Base-by-base conservation (phyloP, 768 basidiomycete species). In the Agrocybe pediades region DNA sequence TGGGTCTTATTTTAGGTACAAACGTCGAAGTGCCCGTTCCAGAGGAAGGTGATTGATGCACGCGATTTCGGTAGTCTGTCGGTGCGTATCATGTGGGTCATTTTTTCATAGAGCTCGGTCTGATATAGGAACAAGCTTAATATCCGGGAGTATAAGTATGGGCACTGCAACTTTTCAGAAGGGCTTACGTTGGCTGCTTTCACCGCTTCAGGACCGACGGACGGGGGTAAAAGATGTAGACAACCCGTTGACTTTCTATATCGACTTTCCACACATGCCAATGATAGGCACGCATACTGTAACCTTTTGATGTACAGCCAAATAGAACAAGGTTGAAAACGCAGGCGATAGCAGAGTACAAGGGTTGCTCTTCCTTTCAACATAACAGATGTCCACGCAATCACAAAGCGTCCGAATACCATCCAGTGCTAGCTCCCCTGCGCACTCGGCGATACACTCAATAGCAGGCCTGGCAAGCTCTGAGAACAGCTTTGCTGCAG, bases 401-500 rank as follows among this genome's bases (percentile, higher is more conserved):
- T 57, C 61, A 24, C 58, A 64, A 33, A 60, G 57, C 53, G 50
- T 56, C 45, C 56, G 58, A 24, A 41, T 57, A 33, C 46, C 59
- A 55, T 53, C 58, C 41, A 59, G 50, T 41, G 50, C 54, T 46
- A 41, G 17, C 16, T 57, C 59, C 20, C 58, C 55, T 44, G 57
- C 54, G 2, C 49, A 44, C 25, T 46, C 57, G 33, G 49, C 46
- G 30, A 49, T 46, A 33, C 62, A 66, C 17, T 46, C 56, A 15
- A 39, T 63, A 19, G 41, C 53, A 15, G 63, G 58, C 26, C 62
- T 68, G 41, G 45, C 51, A 16, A 48, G 50, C 16, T 69, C 69
- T 1, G 45, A 59, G 20, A 74, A 72, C 51, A 52, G 55, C 15
- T 57, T 71, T 23, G 68, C 67, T 9, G 69, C 71, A 17, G 72